Evolutionary conservation across 768 basidiomycete species (phyloP), one percentile per base, ranked within the genome.

Genomic region (Naganishia randhawae): DNA sequence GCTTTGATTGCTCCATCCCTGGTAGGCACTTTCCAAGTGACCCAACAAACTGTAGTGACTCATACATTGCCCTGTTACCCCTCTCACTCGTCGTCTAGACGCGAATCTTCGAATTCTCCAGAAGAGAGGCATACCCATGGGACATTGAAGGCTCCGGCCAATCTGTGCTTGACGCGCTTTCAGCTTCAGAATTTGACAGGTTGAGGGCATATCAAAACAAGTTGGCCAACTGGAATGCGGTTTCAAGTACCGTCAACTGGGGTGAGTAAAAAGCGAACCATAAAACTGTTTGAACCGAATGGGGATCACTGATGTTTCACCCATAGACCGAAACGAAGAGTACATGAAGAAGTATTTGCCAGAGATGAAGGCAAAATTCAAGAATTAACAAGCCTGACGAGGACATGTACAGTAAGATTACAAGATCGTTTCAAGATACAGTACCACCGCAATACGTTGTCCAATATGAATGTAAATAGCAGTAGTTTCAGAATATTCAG

Each of bases 1-100:
- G 84, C 85, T 7, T 84, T 86, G 0, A 74, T 88, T 29, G 79
- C 83, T 4, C 86, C 88, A 0, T 86, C 88, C 82, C 72, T 88
- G 16, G 86, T 83, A n/a, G 82, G 88, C 61, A 9, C 35, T 61
- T n/a, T 19, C 27, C 13, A 2, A 1, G 6, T 4, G 11, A 17
- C 10, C 33, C 11, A 37, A 5, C 37, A 13, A 1, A 5, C 10
- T 10, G 41, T 45, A 22, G 27, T 54, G n/a, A 35, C 50, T 25
- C 16, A 52, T 37, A 5, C 17, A 17, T 48, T 1, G 27, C 6
- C 48, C 32, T 10, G 17, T 37, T n/a, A n/a, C n/a, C n/a, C 42
- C 8, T 42, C 42, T 19, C 42, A n/a, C 45, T 25, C 61, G 5
- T 27, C 31, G 17, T 8, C 27, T 25, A 69, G 69, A 68, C 69